phyloP scores from a whole-genome alignment of 768 basidiomycete genomes.

The Podaxis sp. region DNA sequence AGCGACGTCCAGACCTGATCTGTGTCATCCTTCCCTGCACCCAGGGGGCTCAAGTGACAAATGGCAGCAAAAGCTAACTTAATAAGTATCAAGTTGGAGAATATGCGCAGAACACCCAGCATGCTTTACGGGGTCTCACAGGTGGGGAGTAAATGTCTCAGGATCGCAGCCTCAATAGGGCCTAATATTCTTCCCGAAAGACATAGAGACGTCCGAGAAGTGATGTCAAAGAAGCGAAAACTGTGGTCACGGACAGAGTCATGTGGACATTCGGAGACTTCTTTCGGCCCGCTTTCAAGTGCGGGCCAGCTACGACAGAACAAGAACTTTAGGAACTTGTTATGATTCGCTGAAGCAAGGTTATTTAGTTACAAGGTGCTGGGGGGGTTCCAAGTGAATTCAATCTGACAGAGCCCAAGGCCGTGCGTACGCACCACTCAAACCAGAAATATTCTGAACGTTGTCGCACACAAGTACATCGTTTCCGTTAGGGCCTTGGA shows the following conservation, averaged over 20 bases:
- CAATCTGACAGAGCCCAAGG: not conserved
- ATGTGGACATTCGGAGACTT: constrained; percentile 3
- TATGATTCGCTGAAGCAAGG: not conserved
- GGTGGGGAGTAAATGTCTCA: not conserved
- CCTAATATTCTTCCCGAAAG: not conserved
- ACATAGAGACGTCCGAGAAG: not conserved
- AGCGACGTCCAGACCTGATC: constrained; percentile 29
- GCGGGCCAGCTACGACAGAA: not conserved
- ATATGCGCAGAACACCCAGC: not conserved
- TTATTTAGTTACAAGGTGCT: constrained; percentile 26
- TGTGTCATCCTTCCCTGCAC: constrained; percentile 39
- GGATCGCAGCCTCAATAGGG: not conserved
- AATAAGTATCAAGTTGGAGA: not conserved
- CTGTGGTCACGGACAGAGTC: constrained; percentile 10
- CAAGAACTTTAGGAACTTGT: not conserved
- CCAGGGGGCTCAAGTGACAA: constrained; percentile 31
- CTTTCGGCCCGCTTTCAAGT: not conserved
- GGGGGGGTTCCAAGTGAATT: not conserved
- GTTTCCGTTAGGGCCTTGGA: constrained; percentile 36
- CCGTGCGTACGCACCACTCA: constrained; percentile 27
- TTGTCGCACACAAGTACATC: constrained; percentile 48
- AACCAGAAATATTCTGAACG: constrained; percentile 36
- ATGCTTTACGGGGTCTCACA: not conserved
- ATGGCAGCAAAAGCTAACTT: not conserved
- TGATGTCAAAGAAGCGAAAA: constrained; percentile 12